A percentile compares a stretch with the other conserved stretches of the same genome.
Conservation (phyloP, 2,329 filamentous ascomycete genomes). For the Xylaria polymorpha region DNA sequence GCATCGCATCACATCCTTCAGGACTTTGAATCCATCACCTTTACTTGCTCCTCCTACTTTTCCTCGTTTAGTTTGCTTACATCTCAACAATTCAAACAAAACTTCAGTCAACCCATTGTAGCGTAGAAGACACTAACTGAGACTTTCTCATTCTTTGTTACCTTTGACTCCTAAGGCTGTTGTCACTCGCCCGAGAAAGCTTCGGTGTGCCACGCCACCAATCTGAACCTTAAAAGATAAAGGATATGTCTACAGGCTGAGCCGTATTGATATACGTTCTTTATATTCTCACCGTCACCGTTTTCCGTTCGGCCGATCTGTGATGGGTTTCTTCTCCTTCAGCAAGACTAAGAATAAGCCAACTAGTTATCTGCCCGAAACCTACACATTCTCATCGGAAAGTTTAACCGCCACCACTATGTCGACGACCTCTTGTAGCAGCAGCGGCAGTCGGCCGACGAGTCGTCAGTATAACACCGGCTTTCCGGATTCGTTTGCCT, state of each 20-base stretch:
- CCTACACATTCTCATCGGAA: constrained; percentile 35
- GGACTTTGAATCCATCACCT: constrained; percentile 5
- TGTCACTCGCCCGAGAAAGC: constrained; percentile 13
- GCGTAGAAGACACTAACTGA: neutral
- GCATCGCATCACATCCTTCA: constrained; percentile 4
- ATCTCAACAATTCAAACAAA: constrained; percentile 2
- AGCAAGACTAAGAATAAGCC: constrained; percentile 39
- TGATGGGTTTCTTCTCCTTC: constrained; percentile 27
- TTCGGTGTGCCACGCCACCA: neutral
- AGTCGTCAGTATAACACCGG: constrained; percentile 50
- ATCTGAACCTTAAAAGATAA: constrained; percentile 6
- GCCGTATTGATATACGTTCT: constrained; percentile 27
- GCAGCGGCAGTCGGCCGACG: constrained; percentile 46
- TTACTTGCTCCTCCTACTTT: neutral
- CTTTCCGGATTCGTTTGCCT: constrained; percentile 51
- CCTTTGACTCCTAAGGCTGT: neutral
- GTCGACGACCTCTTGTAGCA: constrained; percentile 44
- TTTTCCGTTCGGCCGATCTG: neutral
- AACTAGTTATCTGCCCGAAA: constrained; percentile 18
- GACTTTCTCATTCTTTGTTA: constrained; percentile 9
- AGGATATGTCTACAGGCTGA: constrained; percentile 14
- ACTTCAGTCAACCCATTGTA: constrained; percentile 11
- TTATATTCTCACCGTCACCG: constrained; percentile 1
- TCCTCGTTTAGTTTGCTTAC: constrained; percentile 10
- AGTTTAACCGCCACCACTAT: constrained; percentile 41